A percentile compares a stretch with the other conserved stretches of the same genome.
Evolutionary conservation across 2,329 filamentous ascomycete genomes (phyloP).

Genomic region (Escovopsis sp.): DNA sequence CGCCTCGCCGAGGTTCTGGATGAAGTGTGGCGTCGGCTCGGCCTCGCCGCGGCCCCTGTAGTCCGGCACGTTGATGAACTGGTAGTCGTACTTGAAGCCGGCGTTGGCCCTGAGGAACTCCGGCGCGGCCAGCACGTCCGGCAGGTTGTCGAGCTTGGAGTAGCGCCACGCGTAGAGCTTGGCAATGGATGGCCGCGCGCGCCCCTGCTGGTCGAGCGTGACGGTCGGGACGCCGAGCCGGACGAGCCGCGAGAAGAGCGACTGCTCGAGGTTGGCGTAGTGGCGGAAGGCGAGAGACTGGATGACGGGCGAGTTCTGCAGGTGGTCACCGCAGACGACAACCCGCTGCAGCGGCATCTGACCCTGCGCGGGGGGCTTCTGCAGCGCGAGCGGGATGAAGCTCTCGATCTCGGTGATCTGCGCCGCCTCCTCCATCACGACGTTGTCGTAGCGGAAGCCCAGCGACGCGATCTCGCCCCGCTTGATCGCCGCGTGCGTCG

Average conservation of each 20-base stretch:
- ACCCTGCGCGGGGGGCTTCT: constrained; percentile 55
- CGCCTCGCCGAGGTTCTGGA: constrained; percentile 91
- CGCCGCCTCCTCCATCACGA: constrained; percentile 96
- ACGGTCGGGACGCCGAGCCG: constrained; percentile 85
- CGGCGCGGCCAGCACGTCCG: constrained; percentile 48
- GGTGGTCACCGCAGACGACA: constrained; percentile 86
- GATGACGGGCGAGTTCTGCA: constrained; percentile 91
- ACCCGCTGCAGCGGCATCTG: constrained; percentile 69
- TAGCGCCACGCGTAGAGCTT: constrained; percentile 92
- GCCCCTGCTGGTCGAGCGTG: constrained; percentile 82
- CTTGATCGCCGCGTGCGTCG: constrained; percentile 91
- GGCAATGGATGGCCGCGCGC: constrained; percentile 74
- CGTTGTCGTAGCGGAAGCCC: constrained; percentile 96
- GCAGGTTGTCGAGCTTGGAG: constrained; percentile 60
- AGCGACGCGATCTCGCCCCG: constrained; percentile 76
- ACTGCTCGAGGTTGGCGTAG: constrained; percentile 93
- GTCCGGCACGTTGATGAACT: constrained; percentile 89
- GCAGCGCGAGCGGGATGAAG: constrained; percentile 88
- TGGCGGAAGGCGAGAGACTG: constrained; percentile 89
- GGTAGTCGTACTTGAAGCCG: constrained; percentile 85
- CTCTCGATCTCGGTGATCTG: constrained; percentile 97
- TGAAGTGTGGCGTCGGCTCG: constrained; percentile 84
- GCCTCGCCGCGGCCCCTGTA: constrained; percentile 83
- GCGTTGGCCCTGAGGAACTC: constrained; percentile 77
- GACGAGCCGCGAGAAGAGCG: constrained; percentile 79